Evolutionary conservation across 805 yeast species (phyloP).

Genomic region (Sugiyamaella smithiae): DNA sequence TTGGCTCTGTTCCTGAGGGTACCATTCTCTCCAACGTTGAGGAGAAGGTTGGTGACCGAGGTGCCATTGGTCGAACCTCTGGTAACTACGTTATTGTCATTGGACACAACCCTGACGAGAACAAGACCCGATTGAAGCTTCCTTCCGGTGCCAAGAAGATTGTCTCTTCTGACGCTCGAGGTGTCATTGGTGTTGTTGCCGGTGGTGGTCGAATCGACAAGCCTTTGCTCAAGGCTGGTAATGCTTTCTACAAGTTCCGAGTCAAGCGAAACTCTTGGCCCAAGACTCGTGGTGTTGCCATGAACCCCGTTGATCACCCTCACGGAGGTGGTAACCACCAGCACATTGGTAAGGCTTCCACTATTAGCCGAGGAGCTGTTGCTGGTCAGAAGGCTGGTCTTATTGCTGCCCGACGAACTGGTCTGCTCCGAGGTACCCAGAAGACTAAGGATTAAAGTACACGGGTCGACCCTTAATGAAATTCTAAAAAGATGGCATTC

Average conservation of each 20-base stretch:
- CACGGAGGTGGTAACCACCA: conserved; percentile 99
- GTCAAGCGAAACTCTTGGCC: conserved; percentile 99
- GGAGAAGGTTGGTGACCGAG: conserved; percentile 99
- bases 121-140: conserved; percentile 98
- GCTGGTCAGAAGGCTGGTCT: conserved; percentile 99
- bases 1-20: conserved; percentile 98
- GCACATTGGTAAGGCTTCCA: conserved; percentile 99
- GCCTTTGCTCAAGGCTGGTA: conserved; percentile 99
- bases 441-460: conserved; percentile 68
- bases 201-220: conserved; percentile 99
- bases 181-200: conserved; percentile 99
- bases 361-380: conserved; percentile 98
- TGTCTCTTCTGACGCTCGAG: conserved; percentile 94
- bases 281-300: conserved; percentile 99
- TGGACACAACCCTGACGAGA: conserved; percentile 99
- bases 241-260: conserved; percentile 99
- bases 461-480: conserved; percentile 1
- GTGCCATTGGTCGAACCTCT: conserved; percentile 99
- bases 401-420: conserved; percentile 99
- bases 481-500: conserved; percentile 6
- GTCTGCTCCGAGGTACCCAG: conserved; percentile 99
- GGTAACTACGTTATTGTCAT: conserved; percentile 99
- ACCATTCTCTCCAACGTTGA: conserved; percentile 97
- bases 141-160: conserved; percentile 99
- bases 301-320: conserved; percentile 99